Conservation (phyloP, 176 grass and related monocot genomes). For the Chloris gayana region DNA sequence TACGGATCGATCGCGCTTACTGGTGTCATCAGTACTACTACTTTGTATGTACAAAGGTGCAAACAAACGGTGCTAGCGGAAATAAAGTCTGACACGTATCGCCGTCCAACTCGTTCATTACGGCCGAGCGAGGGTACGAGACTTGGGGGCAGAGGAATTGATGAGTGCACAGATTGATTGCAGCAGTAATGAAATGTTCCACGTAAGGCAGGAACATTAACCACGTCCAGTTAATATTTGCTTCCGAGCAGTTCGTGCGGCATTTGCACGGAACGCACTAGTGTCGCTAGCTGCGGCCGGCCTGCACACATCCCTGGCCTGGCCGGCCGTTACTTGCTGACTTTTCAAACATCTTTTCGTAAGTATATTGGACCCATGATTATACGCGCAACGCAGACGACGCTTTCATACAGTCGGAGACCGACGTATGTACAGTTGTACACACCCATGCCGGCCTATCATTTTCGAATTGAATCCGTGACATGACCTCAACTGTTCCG, state of each 20-base stretch:
- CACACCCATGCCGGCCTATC: neutral
- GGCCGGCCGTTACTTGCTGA: neutral
- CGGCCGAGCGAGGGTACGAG: no score
- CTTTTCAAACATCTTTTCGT: neutral
- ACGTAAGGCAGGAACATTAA: neutral
- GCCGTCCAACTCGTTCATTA: neutral
- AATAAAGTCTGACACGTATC: neutral
- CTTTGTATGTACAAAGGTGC: no score
- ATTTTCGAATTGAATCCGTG: constrained; percentile 1
- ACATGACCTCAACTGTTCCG: neutral
- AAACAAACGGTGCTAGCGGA: neutral
- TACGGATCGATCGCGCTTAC: no score
- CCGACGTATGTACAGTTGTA: no score
- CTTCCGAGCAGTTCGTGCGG: neutral
- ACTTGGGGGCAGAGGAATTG: neutral
- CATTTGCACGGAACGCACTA: neutral
- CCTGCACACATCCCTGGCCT: no score
- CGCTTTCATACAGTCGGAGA: no score
- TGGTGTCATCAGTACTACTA: no score
- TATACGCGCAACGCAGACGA: no score
- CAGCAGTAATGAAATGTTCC: no score
- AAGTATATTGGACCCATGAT: no score
- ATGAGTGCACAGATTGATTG: neutral
- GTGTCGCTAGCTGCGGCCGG: no score
- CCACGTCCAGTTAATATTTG: no score